Evolutionary conservation across 768 basidiomycete species (phyloP).

Genomic region (Sporobolomyces pararoseus): DNA sequence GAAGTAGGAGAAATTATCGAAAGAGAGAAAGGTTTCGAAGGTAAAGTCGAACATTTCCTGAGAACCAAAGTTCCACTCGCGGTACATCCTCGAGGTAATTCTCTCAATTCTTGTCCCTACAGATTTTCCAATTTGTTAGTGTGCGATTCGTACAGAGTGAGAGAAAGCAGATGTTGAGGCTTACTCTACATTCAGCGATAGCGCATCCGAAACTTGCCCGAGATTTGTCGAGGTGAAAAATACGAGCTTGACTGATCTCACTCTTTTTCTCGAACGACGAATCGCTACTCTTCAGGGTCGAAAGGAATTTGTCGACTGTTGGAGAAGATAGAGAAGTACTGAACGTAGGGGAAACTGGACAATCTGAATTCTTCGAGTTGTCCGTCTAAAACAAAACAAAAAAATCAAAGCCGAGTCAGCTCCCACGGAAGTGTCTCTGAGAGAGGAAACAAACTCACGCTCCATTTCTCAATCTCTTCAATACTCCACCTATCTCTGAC

Average conservation of each 20-base stretch:
- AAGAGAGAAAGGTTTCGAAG: slow-evolving; percentile 28
- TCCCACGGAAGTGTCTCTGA: too few species aligned
- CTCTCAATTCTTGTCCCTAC: slow-evolving; percentile 23
- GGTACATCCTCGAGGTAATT: background rate
- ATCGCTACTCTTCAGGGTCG: background rate
- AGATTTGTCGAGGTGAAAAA: slow-evolving; percentile 21
- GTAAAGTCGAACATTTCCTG: slow-evolving; percentile 27
- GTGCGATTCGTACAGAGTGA: too few species aligned
- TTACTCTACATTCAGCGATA: slow-evolving; percentile 10
- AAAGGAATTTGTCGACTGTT: background rate
- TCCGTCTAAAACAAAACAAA: background rate
- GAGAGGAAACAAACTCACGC: too few species aligned
- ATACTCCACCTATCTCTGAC: background rate
- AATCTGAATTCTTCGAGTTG: background rate
- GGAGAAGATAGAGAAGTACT: background rate
- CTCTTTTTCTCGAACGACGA: slow-evolving; percentile 2
- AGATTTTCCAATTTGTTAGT: too few species aligned
- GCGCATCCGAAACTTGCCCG: slow-evolving; percentile 26
- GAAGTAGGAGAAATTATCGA: slow-evolving; percentile 11
- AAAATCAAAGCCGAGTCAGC: too few species aligned
- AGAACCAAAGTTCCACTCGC: slow-evolving; percentile 24
- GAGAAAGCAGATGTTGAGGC: background rate
- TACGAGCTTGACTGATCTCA: slow-evolving; percentile 14
- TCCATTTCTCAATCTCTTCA: slow-evolving; percentile 19
- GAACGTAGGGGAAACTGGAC: slow-evolving; percentile 11